Percentiles rank a stretch among this genome's conserved stretches.
phyloP scores from a whole-genome alignment of 352 stramenopile species.

The Phytophthora citricola region DNA sequence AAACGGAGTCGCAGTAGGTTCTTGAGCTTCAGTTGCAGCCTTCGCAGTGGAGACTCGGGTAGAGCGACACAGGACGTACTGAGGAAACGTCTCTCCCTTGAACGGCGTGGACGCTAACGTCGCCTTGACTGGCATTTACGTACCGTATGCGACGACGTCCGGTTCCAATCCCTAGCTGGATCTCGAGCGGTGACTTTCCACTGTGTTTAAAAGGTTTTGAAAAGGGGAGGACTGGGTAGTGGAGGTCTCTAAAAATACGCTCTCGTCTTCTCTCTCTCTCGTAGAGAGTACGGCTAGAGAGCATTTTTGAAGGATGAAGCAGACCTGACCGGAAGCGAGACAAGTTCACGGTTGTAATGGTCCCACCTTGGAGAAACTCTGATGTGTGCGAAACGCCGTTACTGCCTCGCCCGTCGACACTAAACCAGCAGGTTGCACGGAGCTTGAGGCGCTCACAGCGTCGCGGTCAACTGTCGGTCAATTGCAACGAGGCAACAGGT shows the following conservation, averaged over 20 bases:
- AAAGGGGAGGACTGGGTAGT: not conserved
- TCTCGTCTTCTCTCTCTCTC: constrained; percentile 9
- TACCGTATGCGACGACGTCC: constrained; percentile 7
- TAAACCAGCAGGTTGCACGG: constrained; percentile 4
- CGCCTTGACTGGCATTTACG: constrained; percentile 28
- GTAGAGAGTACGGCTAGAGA: constrained; percentile 15
- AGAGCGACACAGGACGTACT: constrained; percentile 57
- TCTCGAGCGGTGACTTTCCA: constrained; percentile 27
- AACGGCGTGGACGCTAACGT: constrained; percentile 39
- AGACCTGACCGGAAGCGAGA: constrained; percentile 2
- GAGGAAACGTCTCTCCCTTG: constrained; percentile 71
- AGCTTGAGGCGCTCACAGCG: constrained; percentile 7
- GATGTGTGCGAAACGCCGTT: constrained; percentile 27
- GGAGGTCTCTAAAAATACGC: constrained; percentile 23
- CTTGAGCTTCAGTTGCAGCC: not conserved
- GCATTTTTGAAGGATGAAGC: not conserved
- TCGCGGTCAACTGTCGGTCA: constrained; percentile 8
- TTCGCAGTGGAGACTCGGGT: constrained; percentile 6
- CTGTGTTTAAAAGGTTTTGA: not conserved
- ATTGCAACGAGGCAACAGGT: constrained; percentile 14
- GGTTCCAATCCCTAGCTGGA: constrained; percentile 16
- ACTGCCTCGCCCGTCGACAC: constrained; percentile 8
- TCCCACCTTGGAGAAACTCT: constrained; percentile 23
- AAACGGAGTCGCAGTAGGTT: not conserved
- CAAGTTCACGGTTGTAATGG: constrained; percentile 19